Conservation (phyloP, 805 yeast genomes). For the Kuraishia capsulata region DNA sequence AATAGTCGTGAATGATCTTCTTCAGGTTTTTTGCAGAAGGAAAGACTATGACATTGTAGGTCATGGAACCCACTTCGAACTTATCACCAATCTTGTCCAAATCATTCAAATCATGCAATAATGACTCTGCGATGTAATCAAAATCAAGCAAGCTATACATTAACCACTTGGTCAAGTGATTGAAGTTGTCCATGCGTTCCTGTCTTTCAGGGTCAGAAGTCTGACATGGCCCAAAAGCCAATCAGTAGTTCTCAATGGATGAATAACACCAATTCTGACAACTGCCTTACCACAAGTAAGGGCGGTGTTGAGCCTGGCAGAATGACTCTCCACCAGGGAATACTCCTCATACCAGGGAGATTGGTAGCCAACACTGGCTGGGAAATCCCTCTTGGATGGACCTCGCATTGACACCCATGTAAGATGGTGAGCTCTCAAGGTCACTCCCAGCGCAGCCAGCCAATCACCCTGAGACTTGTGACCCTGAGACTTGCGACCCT, state of each 20-base stretch:
- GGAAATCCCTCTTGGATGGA: conserved; percentile 7
- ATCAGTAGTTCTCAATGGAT: conserved; percentile 8
- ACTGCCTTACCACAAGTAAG: conserved; percentile 6
- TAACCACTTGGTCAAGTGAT: conserved; percentile 5
- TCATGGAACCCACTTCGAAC: conserved; percentile 6
- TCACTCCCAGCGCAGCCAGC: conserved; percentile 7
- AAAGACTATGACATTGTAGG: conserved; percentile 6
- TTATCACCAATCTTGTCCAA: conserved; percentile 3
- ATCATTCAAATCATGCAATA: conserved; percentile 3
- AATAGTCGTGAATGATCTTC: conserved; percentile 3
- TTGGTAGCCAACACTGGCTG: conserved; percentile 7
- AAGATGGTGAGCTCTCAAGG: conserved; percentile 7
- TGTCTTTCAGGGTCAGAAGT: conserved; percentile 5
- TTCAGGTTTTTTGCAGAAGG: conserved; percentile 4
- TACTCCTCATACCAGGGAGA: conserved; percentile 6
- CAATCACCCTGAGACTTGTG: conserved; percentile 8
- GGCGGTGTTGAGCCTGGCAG: conserved; percentile 4
- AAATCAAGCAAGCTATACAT: conserved; percentile 6
- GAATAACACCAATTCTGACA: conserved; percentile 7
- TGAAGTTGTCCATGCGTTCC: conserved; percentile 5
- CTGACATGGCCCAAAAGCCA: conserved; percentile 7
- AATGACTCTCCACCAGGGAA: conserved; percentile 6
- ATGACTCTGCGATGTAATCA: conserved; percentile 7
- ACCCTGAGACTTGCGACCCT: conserved; percentile 7
- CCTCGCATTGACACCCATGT: conserved; percentile 7